phyloP scores from a whole-genome alignment of 2,329 filamentous ascomycete species.

The Stagonosporopsis rhizophila region DNA sequence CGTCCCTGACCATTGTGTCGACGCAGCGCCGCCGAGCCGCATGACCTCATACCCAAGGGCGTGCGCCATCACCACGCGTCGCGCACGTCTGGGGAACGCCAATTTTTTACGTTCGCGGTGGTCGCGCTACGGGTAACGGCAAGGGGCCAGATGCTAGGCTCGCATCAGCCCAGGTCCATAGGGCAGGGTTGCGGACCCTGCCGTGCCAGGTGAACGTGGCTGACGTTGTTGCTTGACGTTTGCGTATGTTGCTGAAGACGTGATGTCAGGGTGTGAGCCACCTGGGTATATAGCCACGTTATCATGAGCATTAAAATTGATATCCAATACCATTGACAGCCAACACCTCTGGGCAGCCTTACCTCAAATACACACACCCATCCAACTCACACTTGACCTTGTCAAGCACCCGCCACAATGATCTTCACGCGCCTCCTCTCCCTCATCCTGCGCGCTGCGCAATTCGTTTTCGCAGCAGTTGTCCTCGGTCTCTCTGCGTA shows the following conservation, averaged over 20 bases:
- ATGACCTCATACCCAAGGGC: constrained; percentile 18
- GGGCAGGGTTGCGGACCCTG: constrained; percentile 4
- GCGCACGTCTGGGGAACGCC: constrained; percentile 1
- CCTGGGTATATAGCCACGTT: constrained; percentile 1
- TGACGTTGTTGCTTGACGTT: constrained; percentile 11
- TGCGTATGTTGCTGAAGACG: not conserved
- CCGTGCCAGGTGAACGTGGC: constrained; percentile 9
- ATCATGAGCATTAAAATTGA: not conserved
- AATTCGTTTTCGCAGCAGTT: constrained; percentile 75
- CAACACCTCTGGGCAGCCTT: not conserved
- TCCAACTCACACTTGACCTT: not conserved
- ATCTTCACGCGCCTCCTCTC: constrained; percentile 59
- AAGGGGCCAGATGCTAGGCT: constrained; percentile 4
- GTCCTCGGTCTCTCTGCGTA: constrained; percentile 39
- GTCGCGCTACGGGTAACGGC: constrained; percentile 8
- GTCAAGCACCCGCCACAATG: constrained; percentile 27
- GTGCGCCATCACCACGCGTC: constrained; percentile 12
- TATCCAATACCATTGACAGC: not conserved
- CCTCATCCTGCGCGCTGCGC: constrained; percentile 64
- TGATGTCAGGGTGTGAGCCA: not conserved
- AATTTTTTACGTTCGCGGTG: not conserved
- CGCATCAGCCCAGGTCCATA: constrained; percentile 11
- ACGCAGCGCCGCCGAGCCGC: constrained; percentile 6
- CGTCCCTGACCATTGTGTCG: not conserved
- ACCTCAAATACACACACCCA: not conserved